These are phyloP conservation scores for Musa itinerans DNA, from an alignment of 176 grass and related monocot genomes.

Conservation along the genomic window DNA sequence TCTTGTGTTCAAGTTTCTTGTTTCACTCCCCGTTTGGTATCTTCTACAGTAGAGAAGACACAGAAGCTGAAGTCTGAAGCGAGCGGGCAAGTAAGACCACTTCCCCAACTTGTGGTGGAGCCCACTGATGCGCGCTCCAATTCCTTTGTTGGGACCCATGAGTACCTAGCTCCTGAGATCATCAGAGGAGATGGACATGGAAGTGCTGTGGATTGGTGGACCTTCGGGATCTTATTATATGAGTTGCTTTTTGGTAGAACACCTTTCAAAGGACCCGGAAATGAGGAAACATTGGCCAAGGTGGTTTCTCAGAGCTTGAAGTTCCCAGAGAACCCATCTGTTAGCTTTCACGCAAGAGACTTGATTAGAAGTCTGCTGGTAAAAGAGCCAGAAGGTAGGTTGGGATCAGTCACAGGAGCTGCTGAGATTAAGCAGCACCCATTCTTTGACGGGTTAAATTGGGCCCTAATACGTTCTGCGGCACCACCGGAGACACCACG, in stretches of 20 bases:
- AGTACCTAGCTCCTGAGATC: constrained; percentile 71
- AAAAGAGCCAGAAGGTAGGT: background rate
- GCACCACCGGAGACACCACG: background rate
- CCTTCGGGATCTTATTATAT: constrained; percentile 58
- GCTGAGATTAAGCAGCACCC: constrained; percentile 1
- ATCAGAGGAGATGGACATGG: constrained; percentile 76
- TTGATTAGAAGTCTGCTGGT: constrained; percentile 51
- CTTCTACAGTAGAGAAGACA: constrained; percentile 34
- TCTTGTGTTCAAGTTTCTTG: constrained; percentile 65
- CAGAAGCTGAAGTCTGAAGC: constrained; percentile 32
- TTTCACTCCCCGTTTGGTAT: constrained; percentile 42
- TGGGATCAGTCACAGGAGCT: constrained; percentile 3
- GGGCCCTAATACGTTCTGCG: background rate
- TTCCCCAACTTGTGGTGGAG: constrained; percentile 61
- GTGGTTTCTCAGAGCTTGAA: constrained; percentile 55
- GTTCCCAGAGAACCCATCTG: constrained; percentile 44
- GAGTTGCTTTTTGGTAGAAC: constrained; percentile 65
- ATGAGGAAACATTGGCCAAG: constrained; percentile 65
- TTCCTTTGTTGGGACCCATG: constrained; percentile 68
- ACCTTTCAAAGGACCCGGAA: constrained; percentile 55
- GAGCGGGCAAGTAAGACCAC: constrained; percentile 28
- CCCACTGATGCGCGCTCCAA: constrained; percentile 56
- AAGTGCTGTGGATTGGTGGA: constrained; percentile 73
- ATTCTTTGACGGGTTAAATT: background rate
- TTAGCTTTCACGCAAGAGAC: constrained; percentile 48